These are phyloP conservation scores for Geotrichum histeridarum DNA, from an alignment of 1,139 yeast species.

Conservation along the genomic window DNA sequence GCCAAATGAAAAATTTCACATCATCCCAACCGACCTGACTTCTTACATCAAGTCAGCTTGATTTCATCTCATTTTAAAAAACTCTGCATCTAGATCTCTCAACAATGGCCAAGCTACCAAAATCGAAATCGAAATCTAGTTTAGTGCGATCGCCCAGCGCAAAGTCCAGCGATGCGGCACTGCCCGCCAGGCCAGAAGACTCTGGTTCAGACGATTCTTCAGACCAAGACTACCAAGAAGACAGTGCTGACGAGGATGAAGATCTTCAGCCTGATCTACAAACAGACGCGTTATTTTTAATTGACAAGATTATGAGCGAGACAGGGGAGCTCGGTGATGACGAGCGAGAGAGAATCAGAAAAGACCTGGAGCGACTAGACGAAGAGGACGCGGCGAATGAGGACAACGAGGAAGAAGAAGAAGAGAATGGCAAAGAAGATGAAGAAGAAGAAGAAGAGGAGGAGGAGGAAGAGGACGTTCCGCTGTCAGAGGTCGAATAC, in stretches of 20 bases:
- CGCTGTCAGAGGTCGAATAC: constrained; percentile 4
- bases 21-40: too few relatives aligned
- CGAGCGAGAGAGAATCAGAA: constrained; percentile 25
- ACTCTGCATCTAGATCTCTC: too few relatives aligned
- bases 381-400: constrained; percentile 19
- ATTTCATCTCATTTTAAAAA: too few relatives aligned
- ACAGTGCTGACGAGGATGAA: constrained; percentile 20
- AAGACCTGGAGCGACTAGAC: constrained; percentile 21
- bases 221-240: constrained; percentile 19
- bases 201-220: not conserved
- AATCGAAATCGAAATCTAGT: too few relatives aligned
- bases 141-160: too few relatives aligned
- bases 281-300: constrained; percentile 11
- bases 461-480: constrained; percentile 1
- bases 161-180: too few relatives aligned
- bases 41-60: too few relatives aligned
- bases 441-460: constrained; percentile 8
- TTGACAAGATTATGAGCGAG: constrained; percentile 10
- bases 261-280: constrained; percentile 18
- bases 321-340: constrained; percentile 24
- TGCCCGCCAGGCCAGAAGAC: not conserved
- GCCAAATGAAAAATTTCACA: too few relatives aligned
- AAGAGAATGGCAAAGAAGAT: constrained; percentile 5
- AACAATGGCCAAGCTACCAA: too few relatives aligned
- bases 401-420: not conserved